A percentile compares a stretch with the other conserved stretches of the same genome.
Conservation (phyloP, 768 basidiomycete genomes). For the Rhodotorula paludigena region DNA sequence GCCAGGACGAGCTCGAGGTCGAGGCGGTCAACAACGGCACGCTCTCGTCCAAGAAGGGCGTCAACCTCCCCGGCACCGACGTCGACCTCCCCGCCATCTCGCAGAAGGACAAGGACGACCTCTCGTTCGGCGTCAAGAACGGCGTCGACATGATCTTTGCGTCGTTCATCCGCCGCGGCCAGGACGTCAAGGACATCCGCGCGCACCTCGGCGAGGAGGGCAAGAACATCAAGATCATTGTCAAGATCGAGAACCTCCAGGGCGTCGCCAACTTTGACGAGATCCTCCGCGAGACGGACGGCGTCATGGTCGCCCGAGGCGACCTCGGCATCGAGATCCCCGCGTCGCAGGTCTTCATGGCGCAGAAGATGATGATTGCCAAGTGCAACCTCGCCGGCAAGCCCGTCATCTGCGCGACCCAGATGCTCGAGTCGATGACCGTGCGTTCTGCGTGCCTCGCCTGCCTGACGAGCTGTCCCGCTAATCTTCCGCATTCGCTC, state of each 20-base stretch:
- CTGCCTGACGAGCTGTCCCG: neutral
- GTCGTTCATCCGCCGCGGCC: slow-evolving; percentile 91
- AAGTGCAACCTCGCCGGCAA: slow-evolving; percentile 98
- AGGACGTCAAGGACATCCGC: slow-evolving; percentile 92
- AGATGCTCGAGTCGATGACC: slow-evolving; percentile 77
- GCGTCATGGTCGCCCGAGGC: slow-evolving; percentile 99
- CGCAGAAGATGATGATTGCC: slow-evolving; percentile 99
- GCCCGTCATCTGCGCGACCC: slow-evolving; percentile 96
- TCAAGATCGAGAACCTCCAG: slow-evolving; percentile 99
- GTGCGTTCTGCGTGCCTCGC: slow-evolving; percentile 4
- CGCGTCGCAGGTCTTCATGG: slow-evolving; percentile 97
- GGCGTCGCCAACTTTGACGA: slow-evolving; percentile 99
- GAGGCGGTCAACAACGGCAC: slow-evolving; percentile 86
- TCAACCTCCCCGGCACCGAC: slow-evolving; percentile 95
- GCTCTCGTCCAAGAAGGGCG: slow-evolving; percentile 94
- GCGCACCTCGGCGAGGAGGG: slow-evolving; percentile 90
- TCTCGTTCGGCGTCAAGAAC: slow-evolving; percentile 92
- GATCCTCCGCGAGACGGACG: slow-evolving; percentile 87
- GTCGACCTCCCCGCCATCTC: slow-evolving; percentile 97
- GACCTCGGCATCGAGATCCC: slow-evolving; percentile 99
- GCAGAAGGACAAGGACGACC: slow-evolving; percentile 94
- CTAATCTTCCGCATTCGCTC: neutral
- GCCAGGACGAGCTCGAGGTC: slow-evolving; percentile 68
- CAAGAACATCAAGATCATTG: slow-evolving; percentile 94
- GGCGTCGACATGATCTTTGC: slow-evolving; percentile 99